Evolutionary conservation across 2,329 filamentous ascomycete genomes (phyloP).

Genomic region (Apiospora arundinis): DNA sequence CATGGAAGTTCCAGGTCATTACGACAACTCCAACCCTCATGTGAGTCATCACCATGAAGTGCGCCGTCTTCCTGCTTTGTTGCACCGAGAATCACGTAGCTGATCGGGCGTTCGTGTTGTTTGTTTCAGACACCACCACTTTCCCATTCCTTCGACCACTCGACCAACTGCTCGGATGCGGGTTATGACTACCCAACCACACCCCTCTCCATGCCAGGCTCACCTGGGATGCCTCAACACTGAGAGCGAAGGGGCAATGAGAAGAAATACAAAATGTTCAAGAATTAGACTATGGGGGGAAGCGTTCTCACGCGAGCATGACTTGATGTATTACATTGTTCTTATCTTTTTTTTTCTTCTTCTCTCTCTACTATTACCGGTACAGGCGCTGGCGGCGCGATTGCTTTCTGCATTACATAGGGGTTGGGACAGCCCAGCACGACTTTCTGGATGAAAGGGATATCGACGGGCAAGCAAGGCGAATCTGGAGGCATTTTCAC

Average conservation of each 20-base stretch:
- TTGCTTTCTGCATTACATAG: slow-evolving; percentile 13
- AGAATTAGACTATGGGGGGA: slow-evolving; percentile 11
- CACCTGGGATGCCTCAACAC: slow-evolving; percentile 56
- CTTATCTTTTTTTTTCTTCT: background rate
- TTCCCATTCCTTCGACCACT: slow-evolving; percentile 75
- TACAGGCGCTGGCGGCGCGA: slow-evolving; percentile 19
- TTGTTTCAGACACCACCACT: slow-evolving; percentile 74
- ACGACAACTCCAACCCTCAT: slow-evolving; percentile 74
- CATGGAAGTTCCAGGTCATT: slow-evolving; percentile 68
- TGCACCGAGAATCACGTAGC: slow-evolving; percentile 52
- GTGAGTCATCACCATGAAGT: slow-evolving; percentile 63
- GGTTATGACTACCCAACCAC: slow-evolving; percentile 72
- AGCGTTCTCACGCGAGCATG: slow-evolving; percentile 19
- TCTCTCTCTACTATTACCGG: background rate
- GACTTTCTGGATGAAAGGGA: slow-evolving; percentile 15
- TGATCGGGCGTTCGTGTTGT: slow-evolving; percentile 46
- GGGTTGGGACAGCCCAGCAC: background rate
- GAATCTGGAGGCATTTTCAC: slow-evolving; percentile 19
- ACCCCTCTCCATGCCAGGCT: slow-evolving; percentile 75
- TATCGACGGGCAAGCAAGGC: slow-evolving; percentile 14
- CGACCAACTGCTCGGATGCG: slow-evolving; percentile 65
- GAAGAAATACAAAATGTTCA: background rate
- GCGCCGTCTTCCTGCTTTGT: slow-evolving; percentile 43
- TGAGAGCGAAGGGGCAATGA: background rate
- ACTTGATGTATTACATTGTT: slow-evolving; percentile 9